Evolutionary conservation across 495 filamentous ascomycete genomes (phyloP).

Genomic region (Diplogelasinospora grovesii): DNA sequence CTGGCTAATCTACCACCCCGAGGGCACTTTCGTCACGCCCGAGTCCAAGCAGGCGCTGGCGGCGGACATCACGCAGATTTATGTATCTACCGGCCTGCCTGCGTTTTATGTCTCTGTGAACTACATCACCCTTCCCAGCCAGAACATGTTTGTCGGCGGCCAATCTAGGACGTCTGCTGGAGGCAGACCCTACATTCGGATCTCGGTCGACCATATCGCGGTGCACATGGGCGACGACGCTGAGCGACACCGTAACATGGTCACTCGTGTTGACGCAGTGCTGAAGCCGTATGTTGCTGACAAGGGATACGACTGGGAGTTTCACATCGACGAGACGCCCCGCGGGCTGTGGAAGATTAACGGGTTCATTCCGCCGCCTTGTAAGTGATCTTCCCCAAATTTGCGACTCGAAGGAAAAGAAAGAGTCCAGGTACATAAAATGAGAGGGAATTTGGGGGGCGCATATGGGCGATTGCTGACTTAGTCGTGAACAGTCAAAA

Average conservation of each 20-base stretch:
- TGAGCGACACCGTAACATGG: background rate
- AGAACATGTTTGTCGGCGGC: slow-evolving; percentile 22
- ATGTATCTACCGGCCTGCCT: slow-evolving; percentile 27
- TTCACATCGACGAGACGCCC: slow-evolving; percentile 25
- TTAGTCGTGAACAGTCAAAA: background rate
- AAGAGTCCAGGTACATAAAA: background rate
- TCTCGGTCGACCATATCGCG: slow-evolving; percentile 29
- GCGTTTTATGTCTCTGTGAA: slow-evolving; percentile 33
- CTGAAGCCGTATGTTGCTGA: slow-evolving; percentile 28
- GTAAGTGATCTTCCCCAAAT: slow-evolving; percentile 2
- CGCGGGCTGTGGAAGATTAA: slow-evolving; percentile 12
- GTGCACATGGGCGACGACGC: slow-evolving; percentile 10
- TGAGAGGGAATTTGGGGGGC: background rate
- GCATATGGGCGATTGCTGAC: background rate
- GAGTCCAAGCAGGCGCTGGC: slow-evolving; percentile 20
- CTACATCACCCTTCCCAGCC: slow-evolving; percentile 21
- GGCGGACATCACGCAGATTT: slow-evolving; percentile 21
- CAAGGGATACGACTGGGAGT: slow-evolving; percentile 36
- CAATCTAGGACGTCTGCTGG: slow-evolving; percentile 11
- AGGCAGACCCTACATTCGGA: slow-evolving; percentile 27
- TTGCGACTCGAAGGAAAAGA: too few relatives aligned
- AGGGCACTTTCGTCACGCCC: slow-evolving; percentile 17
- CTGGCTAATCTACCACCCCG: slow-evolving; percentile 34
- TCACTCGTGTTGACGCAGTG: slow-evolving; percentile 5
- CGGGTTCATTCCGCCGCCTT: slow-evolving; percentile 8